Base-by-base conservation (phyloP, 2,329 filamentous ascomycete species). In the Pseudocercospora crystallina region DNA sequence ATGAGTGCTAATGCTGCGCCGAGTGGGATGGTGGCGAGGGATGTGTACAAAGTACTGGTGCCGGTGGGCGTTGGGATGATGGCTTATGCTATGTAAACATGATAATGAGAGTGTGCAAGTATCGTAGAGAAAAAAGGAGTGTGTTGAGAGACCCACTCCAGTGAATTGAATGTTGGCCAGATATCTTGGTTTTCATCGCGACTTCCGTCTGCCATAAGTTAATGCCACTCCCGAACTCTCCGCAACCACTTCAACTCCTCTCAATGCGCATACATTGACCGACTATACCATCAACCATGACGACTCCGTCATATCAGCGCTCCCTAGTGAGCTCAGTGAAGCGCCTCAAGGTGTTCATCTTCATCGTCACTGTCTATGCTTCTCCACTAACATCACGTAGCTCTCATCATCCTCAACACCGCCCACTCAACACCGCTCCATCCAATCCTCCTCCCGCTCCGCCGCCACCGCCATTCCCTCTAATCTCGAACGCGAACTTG, bases 261-360 rank as follows among this genome's bases (percentile, higher is more conserved):
- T 26, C 20, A 26, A 26, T 26, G 20, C 20, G 20, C 4, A 26
- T 26, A 26, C 20, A 33, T 36, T 44, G 2, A 39, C 8, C 15
- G 3, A 3, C 13, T n/a, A 12, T 15, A 15, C n/a, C 35, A 62
- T 58, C 53, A 50, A 60, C 32, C 42, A 77, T 77, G 75, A 71
- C 75, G 49, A 63, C 68, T 53, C 72, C 73, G 47, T 62, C 70
- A 57, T 74, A 71, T 67, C 61, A 70, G 56, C 67, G 73, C 62
- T 73, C 74, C 43, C 66, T 76, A 5, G 58, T 73, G 54, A 68
- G 69, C 57, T 65, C 71, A 13, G 65, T 66, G 20, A 77, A 75
- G 65, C 66, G 74, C 56, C 57, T 71, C 34, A 72, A 69, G 65
- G 75, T 76, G 54, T 47, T 61, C 7, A 26, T 44, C 39, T 9